Base-by-base conservation (phyloP, 1,139 yeast species). In the Yamadazyma atlantica region DNA sequence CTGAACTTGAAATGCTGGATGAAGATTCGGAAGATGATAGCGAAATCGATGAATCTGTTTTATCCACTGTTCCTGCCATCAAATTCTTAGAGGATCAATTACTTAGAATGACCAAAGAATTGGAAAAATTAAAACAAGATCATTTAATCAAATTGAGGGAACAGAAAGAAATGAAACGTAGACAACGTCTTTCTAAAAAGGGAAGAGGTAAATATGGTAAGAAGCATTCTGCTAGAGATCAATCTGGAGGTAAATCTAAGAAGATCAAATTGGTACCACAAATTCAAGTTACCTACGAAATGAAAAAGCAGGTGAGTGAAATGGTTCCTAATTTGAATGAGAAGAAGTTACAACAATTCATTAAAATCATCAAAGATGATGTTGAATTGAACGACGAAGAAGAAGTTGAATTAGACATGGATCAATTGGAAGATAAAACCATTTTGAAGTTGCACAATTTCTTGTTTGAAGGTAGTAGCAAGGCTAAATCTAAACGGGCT, bases 301-400 rank as follows among this genome's bases (percentile, higher is more conserved):
- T 92, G 97, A 92, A 94, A 75, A 87, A 88, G 58, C 95, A 88
- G 59, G 83, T 92, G 39, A 81, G 92, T 40, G 97, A 89, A 55
- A 80, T 82, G 53, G 92, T 92, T 56, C 82, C 85, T 36, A 82
- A 80, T 43, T 69, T 83, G 49, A 78, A 89, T 24, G 95, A 88
- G 48, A 82, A 84, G 62, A 87, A 86, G 65, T 68, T 92, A 53
- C 87, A 84, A 51, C 85, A 85, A 41, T 95, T 89, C 28, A 77
- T 92, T 47, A 80, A 85, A 39, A 88, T 92, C 46, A 88, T 92
- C 50, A 85, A 85, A 55, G 95, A 86, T 58, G 85, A 87, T 49
- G 78, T 89, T 72, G 86, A 87, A 49, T 74, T 85, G 47, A 37
- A 75, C 47, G 80, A 80, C 53, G 98, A 92, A 53, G 94, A 85